Conservation (phyloP, 495 filamentous ascomycete genomes). For the Darksidea phi region DNA sequence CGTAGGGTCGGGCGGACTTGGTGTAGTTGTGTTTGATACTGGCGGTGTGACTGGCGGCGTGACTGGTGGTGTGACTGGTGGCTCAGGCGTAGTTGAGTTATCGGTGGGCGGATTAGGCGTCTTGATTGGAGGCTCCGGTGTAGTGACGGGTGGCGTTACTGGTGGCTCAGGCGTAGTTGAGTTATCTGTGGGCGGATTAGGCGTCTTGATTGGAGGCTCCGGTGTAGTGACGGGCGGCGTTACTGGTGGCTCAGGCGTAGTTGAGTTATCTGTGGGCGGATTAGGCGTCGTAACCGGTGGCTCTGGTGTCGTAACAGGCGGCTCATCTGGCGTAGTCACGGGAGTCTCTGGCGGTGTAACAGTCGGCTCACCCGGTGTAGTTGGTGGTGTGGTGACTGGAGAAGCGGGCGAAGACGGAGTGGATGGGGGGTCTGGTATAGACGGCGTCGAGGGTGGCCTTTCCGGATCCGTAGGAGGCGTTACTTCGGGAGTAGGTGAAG, state of each 20-base stretch:
- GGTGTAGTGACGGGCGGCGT: no score
- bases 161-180: neutral
- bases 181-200: neutral
- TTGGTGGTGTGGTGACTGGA: neutral
- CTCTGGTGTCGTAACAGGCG: neutral
- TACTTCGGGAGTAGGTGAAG: no score
- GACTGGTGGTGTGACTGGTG: neutral
- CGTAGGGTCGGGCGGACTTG: neutral
- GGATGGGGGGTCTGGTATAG: neutral
- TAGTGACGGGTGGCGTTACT: neutral
- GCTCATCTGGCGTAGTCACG: neutral
- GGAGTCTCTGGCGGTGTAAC: neutral
- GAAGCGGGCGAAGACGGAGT: neutral
- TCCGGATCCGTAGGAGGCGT: neutral
- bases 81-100: neutral
- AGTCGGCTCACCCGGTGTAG: neutral
- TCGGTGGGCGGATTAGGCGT: neutral
- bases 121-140: neutral
- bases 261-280: neutral
- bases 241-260: neutral
- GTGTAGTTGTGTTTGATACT: neutral
- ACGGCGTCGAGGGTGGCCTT: neutral
- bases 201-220: neutral
- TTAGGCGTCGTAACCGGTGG: neutral
- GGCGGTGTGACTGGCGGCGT: constrained; percentile 5